Percentiles rank a stretch among this genome's conserved stretches.
Conservation (phyloP, 2,329 filamentous ascomycete species). For the Phyllosticta citriasiana region DNA sequence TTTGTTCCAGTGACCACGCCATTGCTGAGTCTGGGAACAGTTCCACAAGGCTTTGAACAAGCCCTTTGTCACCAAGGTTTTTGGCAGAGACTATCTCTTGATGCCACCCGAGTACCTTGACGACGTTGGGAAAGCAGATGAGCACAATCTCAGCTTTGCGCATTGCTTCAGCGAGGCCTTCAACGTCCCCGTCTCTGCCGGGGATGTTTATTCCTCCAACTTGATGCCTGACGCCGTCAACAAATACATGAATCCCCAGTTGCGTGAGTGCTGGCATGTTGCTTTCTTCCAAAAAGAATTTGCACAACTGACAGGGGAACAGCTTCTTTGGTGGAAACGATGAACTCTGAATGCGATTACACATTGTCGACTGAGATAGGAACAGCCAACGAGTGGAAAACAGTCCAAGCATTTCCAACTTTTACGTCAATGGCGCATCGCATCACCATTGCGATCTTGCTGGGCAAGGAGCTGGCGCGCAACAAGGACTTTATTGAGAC, state of each 20-base stretch:
- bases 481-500: not conserved
- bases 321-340: not conserved
- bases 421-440: not conserved
- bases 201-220: not conserved
- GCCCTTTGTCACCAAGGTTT: not conserved
- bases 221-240: not conserved
- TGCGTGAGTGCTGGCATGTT: not conserved
- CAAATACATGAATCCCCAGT: not conserved
- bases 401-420: too few relatives aligned
- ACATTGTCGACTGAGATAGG: not conserved
- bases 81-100: not conserved
- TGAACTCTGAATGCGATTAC: not conserved
- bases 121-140: not conserved
- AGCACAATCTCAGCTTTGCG: not conserved
- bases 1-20: not conserved
- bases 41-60: not conserved
- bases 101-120: not conserved
- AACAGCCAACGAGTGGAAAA: not conserved
- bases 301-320: not conserved
- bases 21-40: not conserved
- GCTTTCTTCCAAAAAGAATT: not conserved
- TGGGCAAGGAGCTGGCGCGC: not conserved
- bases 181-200: not conserved
- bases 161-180: not conserved
- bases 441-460: not conserved